Conservation (phyloP, 2,329 filamentous ascomycete genomes). For the Hymenoscyphus fraxineus region DNA sequence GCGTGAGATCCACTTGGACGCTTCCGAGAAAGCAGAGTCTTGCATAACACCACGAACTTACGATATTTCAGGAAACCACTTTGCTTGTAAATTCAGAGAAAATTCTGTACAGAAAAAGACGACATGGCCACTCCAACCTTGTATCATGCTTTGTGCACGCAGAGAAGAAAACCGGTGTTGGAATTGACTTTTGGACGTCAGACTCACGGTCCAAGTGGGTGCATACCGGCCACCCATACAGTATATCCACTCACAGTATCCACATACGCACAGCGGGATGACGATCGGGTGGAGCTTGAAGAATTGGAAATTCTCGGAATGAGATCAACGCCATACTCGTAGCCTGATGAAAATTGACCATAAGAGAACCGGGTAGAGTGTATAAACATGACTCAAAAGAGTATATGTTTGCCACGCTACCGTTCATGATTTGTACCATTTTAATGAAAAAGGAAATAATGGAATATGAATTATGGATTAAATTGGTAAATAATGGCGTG, state of each 20-base stretch:
- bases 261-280: background rate
- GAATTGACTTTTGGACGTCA: background rate
- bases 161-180: background rate
- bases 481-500: too few species aligned
- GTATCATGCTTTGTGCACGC: too few species aligned
- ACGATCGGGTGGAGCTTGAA: background rate
- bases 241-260: background rate
- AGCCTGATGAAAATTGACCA: background rate
- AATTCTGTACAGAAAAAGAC: too few species aligned
- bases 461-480: too few species aligned
- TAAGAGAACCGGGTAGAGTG: background rate
- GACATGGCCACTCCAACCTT: too few species aligned
- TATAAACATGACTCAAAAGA: background rate
- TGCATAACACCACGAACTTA: background rate
- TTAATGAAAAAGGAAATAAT: too few species aligned
- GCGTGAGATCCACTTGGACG: background rate
- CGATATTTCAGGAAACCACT: too few species aligned
- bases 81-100: too few species aligned
- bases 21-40: background rate
- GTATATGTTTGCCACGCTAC: background rate
- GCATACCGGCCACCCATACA: background rate
- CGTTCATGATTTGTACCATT: too few species aligned
- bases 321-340: background rate
- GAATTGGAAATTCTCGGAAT: background rate
- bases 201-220: background rate